Evolutionary conservation across 2,329 filamentous ascomycete genomes (phyloP).

Genomic region (Clonostachys byssicola): DNA sequence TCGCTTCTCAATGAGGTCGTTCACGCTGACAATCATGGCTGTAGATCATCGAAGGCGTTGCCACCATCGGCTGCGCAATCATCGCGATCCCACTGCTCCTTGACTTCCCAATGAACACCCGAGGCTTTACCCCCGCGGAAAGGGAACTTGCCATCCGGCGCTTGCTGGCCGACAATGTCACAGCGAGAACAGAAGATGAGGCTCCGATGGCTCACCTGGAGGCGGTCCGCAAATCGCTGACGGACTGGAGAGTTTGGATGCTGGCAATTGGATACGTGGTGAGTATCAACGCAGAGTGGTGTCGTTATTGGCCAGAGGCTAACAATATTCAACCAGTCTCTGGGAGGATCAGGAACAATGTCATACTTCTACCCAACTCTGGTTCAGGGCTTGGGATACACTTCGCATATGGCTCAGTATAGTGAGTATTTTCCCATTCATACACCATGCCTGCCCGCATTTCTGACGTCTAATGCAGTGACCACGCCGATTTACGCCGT

Average conservation of each 20-base stretch:
- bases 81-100: slow-evolving; percentile 60
- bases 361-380: slow-evolving; percentile 27
- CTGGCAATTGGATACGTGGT: slow-evolving; percentile 8
- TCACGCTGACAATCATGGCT: neutral
- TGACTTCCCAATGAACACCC: slow-evolving; percentile 64
- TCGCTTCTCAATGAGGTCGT: no score
- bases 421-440: slow-evolving; percentile 3
- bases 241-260: slow-evolving; percentile 6
- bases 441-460: no score
- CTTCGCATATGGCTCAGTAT: slow-evolving; percentile 18
- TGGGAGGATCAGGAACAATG: slow-evolving; percentile 20
- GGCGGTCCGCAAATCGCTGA: slow-evolving; percentile 3
- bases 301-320: neutral
- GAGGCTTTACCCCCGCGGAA: slow-evolving; percentile 48
- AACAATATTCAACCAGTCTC: slow-evolving; percentile 10
- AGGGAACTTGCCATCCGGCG: slow-evolving; percentile 56
- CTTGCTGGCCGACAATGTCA: slow-evolving; percentile 55
- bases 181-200: slow-evolving; percentile 57
- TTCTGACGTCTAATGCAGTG: slow-evolving; percentile 4
- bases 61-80: slow-evolving; percentile 56
- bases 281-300: neutral
- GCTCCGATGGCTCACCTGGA: slow-evolving; percentile 26
- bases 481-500: slow-evolving; percentile 44
- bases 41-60: slow-evolving; percentile 51
- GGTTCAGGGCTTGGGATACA: slow-evolving; percentile 22